Conservation (phyloP, 2,329 filamentous ascomycete genomes). For the Colletotrichum higginsianum region DNA sequence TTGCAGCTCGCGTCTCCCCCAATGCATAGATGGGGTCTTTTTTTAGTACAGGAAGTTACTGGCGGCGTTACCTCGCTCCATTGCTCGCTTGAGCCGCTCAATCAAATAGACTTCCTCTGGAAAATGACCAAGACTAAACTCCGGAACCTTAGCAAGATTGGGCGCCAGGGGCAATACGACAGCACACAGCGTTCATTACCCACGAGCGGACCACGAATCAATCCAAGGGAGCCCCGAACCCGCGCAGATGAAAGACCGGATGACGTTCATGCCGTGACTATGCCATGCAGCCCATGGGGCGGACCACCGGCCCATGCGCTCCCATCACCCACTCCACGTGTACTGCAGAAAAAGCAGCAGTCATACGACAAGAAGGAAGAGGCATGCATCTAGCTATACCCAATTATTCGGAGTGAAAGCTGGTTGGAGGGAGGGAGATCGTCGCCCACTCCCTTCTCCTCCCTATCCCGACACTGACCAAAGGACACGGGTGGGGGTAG, state of each 20-base stretch:
- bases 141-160: conserved; percentile 7
- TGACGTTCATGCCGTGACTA: conserved; percentile 29
- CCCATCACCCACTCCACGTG: not conserved
- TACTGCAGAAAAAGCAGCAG: not conserved
- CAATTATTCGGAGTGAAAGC: conserved; percentile 25
- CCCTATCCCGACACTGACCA: not conserved
- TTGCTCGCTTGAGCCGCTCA: conserved; percentile 36
- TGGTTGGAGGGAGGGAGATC: conserved; percentile 26
- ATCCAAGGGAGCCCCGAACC: conserved; percentile 19
- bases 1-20: not conserved
- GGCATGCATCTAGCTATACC: conserved; percentile 1
- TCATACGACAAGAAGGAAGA: conserved; percentile 2
- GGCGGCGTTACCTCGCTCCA: conserved; percentile 33
- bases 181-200: not conserved
- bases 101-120: conserved; percentile 27
- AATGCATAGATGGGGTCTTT: not conserved
- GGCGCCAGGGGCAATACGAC: conserved; percentile 18
- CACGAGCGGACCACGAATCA: not conserved
- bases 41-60: not conserved
- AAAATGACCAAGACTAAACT: conserved; percentile 16
- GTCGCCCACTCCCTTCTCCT: not conserved
- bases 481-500: not conserved
- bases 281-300: conserved; percentile 12
- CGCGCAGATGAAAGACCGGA: conserved; percentile 30
- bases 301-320: conserved; percentile 1